Percentiles rank a stretch among this genome's conserved stretches.
Conservation (phyloP, 345 rosid species). For the Pelargonium nanum region DNA sequence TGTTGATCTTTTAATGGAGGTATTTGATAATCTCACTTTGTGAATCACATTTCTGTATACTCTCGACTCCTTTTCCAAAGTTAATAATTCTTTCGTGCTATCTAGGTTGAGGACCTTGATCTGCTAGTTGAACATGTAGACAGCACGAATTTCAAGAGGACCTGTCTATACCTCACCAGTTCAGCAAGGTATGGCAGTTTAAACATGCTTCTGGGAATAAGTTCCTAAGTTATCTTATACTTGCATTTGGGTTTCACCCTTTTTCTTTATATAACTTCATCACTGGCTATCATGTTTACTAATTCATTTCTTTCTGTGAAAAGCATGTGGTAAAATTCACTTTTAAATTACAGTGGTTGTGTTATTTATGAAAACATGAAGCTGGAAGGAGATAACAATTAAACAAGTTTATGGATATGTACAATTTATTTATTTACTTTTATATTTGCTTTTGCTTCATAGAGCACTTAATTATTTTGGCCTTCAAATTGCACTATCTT, state of each 20-base stretch:
- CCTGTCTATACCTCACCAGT: constrained; percentile 85
- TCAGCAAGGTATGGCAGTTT: constrained; percentile 56
- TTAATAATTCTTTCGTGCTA: neutral
- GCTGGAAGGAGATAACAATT: neutral
- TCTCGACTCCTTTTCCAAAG: neutral
- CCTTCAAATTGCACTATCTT: constrained; percentile 14
- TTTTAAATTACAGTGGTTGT: neutral
- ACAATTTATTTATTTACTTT: no score
- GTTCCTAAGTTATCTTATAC: constrained; percentile 18
- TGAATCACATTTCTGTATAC: neutral
- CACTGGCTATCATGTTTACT: neutral
- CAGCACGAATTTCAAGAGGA: constrained; percentile 71
- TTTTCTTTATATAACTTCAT: neutral
- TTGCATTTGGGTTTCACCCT: neutral
- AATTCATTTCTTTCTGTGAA: neutral
- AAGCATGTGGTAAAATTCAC: neutral
- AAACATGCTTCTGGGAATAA: constrained; percentile 29
- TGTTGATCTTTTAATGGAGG: constrained; percentile 95
- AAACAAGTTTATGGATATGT: neutral
- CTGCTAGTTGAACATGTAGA: constrained; percentile 74
- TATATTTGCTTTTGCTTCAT: neutral
- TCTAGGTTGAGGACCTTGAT: constrained; percentile 89
- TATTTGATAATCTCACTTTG: constrained; percentile 6
- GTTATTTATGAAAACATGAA: no score
- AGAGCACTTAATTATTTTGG: neutral